Conservation (phyloP, 139 green algal species). For the Parachlorella kessleri region DNA sequence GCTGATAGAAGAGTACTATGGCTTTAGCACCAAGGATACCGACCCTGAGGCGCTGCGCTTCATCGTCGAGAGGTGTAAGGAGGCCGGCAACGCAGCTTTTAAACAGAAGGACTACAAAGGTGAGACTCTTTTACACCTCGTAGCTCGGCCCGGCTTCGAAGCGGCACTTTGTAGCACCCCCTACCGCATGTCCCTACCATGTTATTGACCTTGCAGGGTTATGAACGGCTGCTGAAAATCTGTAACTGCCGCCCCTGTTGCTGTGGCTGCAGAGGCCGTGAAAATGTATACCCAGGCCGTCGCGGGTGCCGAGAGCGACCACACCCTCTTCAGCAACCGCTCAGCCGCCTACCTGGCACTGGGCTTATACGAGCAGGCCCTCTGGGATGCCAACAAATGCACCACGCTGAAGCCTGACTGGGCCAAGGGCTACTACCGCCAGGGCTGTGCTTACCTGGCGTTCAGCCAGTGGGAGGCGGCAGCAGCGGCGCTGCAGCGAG, state of each 20-base stretch:
- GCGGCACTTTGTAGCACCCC: no score
- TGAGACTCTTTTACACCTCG: no score
- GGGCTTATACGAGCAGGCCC: slow-evolving; percentile 36
- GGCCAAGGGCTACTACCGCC: slow-evolving; percentile 60
- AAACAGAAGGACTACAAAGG: slow-evolving; percentile 34
- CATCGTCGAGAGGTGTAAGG: slow-evolving; percentile 27
- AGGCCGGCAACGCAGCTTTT: slow-evolving; percentile 45
- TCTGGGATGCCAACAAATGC: slow-evolving; percentile 40
- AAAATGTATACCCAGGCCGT: slow-evolving; percentile 57
- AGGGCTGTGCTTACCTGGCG: slow-evolving; percentile 26
- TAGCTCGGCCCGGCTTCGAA: no score
- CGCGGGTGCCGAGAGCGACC: slow-evolving; percentile 32
- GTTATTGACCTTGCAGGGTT: no score
- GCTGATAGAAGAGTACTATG: not conserved
- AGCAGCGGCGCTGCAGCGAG: slow-evolving; percentile 8
- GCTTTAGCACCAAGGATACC: slow-evolving; percentile 1
- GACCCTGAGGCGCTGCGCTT: slow-evolving; percentile 20
- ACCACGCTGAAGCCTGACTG: slow-evolving; percentile 31
- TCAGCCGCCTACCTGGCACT: slow-evolving; percentile 46
- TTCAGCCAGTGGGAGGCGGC: slow-evolving; percentile 30
- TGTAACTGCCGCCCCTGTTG: no score
- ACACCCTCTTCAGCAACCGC: slow-evolving; percentile 49
- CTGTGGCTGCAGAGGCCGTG: slow-evolving; percentile 42
- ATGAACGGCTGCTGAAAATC: no score
- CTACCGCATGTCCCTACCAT: no score